Evolutionary conservation across 2,329 filamentous ascomycete genomes (phyloP).

Genomic region (Colletotrichum siamense): DNA sequence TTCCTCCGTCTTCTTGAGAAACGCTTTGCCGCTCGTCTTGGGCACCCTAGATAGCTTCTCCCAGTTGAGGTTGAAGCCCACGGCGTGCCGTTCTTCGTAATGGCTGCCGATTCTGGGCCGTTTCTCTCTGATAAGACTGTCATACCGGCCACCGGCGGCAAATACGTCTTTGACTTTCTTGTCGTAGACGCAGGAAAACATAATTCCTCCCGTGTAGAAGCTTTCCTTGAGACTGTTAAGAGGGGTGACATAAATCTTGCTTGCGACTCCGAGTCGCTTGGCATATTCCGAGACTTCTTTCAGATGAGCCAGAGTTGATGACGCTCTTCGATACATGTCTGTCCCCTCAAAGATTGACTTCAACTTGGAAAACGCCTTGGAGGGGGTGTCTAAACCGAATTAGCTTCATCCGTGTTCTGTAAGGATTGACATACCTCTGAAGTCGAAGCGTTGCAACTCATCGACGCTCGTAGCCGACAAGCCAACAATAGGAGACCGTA

Average conservation of each 20-base stretch:
- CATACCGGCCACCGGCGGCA: slow-evolving; percentile 92
- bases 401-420: neutral
- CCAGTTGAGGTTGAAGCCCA: slow-evolving; percentile 91
- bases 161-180: slow-evolving; percentile 84
- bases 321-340: slow-evolving; percentile 75
- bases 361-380: slow-evolving; percentile 62
- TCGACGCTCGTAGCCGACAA: slow-evolving; percentile 90
- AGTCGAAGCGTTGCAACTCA: slow-evolving; percentile 90
- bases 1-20: slow-evolving; percentile 73
- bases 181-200: slow-evolving; percentile 93
- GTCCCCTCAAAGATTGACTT: slow-evolving; percentile 67
- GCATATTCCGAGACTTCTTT: slow-evolving; percentile 79
- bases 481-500: slow-evolving; percentile 81
- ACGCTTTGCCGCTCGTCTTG: slow-evolving; percentile 59
- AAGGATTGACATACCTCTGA: slow-evolving; percentile 63
- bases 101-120: slow-evolving; percentile 70
- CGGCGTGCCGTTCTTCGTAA: slow-evolving; percentile 75
- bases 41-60: slow-evolving; percentile 77
- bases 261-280: slow-evolving; percentile 75
- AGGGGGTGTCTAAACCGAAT: slow-evolving; percentile 51
- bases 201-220: slow-evolving; percentile 83
- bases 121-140: slow-evolving; percentile 85
- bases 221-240: slow-evolving; percentile 89
- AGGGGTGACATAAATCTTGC: slow-evolving; percentile 84
- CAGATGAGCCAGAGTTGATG: slow-evolving; percentile 79